Percentiles rank a stretch among this genome's conserved stretches.
Evolutionary conservation across 2,329 filamentous ascomycete species (phyloP).

Genomic region (Aspergillus sergii): DNA sequence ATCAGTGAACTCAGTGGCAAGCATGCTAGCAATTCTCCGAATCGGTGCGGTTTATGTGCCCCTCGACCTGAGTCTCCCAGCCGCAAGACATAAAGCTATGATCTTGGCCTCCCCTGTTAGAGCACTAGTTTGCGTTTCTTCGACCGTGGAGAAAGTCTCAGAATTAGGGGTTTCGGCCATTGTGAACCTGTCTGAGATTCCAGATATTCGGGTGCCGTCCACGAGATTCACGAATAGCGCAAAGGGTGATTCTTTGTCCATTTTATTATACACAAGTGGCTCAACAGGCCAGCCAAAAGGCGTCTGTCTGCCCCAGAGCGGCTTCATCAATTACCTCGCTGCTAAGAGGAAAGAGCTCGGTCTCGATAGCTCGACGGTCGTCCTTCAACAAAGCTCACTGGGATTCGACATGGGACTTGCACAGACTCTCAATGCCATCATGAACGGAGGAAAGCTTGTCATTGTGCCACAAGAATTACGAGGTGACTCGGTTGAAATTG

Average conservation of each 20-base stretch:
- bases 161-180: background rate
- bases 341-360: background rate
- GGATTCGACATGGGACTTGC: constrained; percentile 9
- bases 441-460: constrained; percentile 5
- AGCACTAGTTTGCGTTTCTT: background rate
- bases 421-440: constrained; percentile 4
- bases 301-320: background rate
- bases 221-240: background rate
- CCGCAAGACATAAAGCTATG: background rate
- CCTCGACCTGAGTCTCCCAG: constrained; percentile 37
- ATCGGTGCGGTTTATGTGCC: constrained; percentile 40
- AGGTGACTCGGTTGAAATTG: background rate
- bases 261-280: background rate
- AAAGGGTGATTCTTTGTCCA: background rate
- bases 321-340: background rate
- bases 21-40: constrained; percentile 10
- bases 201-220: background rate
- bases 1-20: background rate
- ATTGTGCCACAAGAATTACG: constrained; percentile 3
- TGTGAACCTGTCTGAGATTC: background rate
- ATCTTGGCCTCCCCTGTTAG: background rate
- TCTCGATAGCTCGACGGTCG: background rate
- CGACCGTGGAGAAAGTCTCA: background rate
- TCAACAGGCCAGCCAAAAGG: constrained; percentile 5
- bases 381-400: constrained; percentile 9